A percentile compares a stretch with the other conserved stretches of the same genome.
Conservation (phyloP, 2,329 filamentous ascomycete species). For the Cryphonectria carpinicola region DNA sequence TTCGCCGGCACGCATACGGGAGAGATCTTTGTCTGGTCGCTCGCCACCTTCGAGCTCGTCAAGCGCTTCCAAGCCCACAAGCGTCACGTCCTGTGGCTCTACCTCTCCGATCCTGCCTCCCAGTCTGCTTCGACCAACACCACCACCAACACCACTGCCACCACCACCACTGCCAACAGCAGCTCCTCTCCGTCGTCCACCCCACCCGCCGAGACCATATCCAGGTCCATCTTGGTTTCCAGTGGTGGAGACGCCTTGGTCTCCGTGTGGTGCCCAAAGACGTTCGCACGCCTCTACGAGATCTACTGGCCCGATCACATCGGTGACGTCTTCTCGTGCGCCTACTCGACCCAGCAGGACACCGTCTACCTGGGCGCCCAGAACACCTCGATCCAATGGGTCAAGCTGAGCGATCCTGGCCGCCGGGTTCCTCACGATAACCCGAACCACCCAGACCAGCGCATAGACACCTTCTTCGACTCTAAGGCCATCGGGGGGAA, state of each 20-base stretch:
- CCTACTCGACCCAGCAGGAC: conserved; percentile 77
- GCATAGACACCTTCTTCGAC: conserved; percentile 91
- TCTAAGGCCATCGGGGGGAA: conserved; percentile 83
- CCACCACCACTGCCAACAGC: conserved; percentile 42
- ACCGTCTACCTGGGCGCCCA: conserved; percentile 92
- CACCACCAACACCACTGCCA: conserved; percentile 4
- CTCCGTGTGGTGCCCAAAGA: conserved; percentile 86
- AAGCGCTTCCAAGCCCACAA: conserved; percentile 84
- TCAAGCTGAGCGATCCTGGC: conserved; percentile 69
- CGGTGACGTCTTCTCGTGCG: conserved; percentile 94
- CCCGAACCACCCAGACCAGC: conserved; percentile 71
- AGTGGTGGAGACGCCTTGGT: conserved; percentile 92
- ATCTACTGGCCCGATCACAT: conserved; percentile 94
- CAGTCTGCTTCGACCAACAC: conserved; percentile 3
- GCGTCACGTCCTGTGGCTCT: conserved; percentile 85
- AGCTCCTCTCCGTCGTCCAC: conserved; percentile 33
- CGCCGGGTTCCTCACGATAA: conserved; percentile 64
- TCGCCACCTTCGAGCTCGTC: conserved; percentile 83
- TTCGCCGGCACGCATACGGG: conserved; percentile 94
- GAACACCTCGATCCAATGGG: conserved; percentile 96
- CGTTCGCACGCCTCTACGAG: conserved; percentile 78
- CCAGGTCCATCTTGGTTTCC: conserved; percentile 74
- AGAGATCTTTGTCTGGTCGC: conserved; percentile 89
- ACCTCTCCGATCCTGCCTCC: conserved; percentile 72
- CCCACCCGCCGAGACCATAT: conserved; percentile 62